Conservation (phyloP, 192 early-diverging fungal species). For the Linderina pennispora region DNA sequence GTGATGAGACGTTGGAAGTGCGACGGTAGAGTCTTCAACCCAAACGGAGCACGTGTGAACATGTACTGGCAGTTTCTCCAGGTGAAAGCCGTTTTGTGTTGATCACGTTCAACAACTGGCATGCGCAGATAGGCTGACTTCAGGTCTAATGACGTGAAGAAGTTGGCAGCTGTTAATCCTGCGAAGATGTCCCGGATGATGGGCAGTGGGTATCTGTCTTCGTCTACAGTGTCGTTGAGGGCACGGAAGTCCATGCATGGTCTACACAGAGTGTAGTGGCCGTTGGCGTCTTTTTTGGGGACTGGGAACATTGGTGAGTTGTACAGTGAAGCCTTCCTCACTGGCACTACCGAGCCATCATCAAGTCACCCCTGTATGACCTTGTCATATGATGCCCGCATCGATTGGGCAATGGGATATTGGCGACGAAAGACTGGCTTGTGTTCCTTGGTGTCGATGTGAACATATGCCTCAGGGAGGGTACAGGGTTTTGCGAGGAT, state of each 20-base stretch:
- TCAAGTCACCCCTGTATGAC: too few relatives aligned
- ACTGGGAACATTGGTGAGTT: background rate
- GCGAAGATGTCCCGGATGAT: background rate
- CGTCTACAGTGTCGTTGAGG: background rate
- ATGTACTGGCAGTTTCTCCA: slow-evolving; percentile 5
- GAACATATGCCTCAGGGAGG: too few relatives aligned
- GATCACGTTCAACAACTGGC: background rate
- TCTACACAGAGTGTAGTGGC: background rate
- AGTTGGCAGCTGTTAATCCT: background rate
- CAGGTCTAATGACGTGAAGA: background rate
- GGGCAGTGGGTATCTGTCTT: background rate
- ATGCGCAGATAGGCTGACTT: background rate
- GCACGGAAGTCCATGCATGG: background rate
- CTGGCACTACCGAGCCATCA: background rate
- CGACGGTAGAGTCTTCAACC: slow-evolving; percentile 4
- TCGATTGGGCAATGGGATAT: too few relatives aligned
- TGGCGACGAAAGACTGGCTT: too few relatives aligned
- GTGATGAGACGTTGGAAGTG: slow-evolving; percentile 1
- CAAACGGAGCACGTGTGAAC: slow-evolving; percentile 7
- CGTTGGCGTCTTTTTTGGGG: background rate
- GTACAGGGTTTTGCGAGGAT: too few relatives aligned
- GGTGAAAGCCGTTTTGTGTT: slow-evolving; percentile 12
- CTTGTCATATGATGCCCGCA: too few relatives aligned
- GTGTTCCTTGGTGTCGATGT: too few relatives aligned
- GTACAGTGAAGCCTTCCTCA: background rate